phyloP scores from a whole-genome alignment of 2,329 filamentous ascomycete genomes.

The Capronia americana region DNA sequence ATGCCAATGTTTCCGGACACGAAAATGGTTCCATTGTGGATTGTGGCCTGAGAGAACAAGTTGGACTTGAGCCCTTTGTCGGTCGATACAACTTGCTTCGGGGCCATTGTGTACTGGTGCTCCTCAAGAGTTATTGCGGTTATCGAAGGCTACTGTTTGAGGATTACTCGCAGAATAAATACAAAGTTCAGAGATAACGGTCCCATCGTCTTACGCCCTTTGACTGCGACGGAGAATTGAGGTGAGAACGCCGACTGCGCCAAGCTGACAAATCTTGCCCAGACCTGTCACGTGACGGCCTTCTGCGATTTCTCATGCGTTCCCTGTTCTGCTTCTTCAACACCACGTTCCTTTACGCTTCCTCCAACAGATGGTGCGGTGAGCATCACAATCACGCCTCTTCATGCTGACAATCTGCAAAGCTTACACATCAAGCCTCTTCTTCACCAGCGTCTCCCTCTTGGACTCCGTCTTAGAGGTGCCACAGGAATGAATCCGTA shows the following conservation, averaged over 20 bases:
- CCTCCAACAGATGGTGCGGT: neutral
- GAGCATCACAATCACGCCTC: neutral
- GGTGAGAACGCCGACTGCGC: neutral
- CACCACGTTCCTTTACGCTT: neutral
- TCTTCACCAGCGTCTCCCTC: neutral
- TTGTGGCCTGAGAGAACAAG: slow-evolving; percentile 41
- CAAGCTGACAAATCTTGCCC: slow-evolving; percentile 12
- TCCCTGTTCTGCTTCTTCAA: neutral
- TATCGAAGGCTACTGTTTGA: neutral
- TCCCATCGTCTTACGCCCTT: neutral
- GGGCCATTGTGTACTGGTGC: slow-evolving; percentile 30
- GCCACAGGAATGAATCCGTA: slow-evolving; percentile 9
- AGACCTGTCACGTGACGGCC: neutral
- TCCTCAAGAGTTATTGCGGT: neutral
- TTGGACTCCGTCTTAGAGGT: neutral
- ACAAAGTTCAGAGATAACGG: neutral
- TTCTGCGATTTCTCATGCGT: neutral
- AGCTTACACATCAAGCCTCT: neutral
- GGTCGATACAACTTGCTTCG: slow-evolving; percentile 34
- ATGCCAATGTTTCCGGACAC: slow-evolving; percentile 41
- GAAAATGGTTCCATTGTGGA: slow-evolving; percentile 41
- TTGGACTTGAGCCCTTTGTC: slow-evolving; percentile 40
- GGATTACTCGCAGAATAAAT: neutral
- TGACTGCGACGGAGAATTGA: neutral
- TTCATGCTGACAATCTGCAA: neutral